Conservation (phyloP, 805 yeast genomes). For the Saccharomycopsis sp. region DNA sequence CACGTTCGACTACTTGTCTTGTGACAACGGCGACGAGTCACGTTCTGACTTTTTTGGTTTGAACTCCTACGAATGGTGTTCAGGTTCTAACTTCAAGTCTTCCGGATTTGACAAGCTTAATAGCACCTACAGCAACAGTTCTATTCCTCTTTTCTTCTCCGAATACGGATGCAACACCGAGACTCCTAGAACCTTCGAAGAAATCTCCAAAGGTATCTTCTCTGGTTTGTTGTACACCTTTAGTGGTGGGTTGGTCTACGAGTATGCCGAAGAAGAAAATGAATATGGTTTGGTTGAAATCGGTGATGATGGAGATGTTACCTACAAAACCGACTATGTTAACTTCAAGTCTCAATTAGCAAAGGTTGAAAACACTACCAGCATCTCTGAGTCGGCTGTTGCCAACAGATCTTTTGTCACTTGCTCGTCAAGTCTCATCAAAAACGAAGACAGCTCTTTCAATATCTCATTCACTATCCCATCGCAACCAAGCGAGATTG, state of each 20-base stretch:
- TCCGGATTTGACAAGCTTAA: conserved; percentile 66
- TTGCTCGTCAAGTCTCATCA: conserved; percentile 37
- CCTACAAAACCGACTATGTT: conserved; percentile 42
- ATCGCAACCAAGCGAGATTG: conserved; percentile 37
- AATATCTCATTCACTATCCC: conserved; percentile 45
- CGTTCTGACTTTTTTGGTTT: conserved; percentile 88
- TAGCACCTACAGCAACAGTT: conserved; percentile 47
- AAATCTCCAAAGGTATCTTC: conserved; percentile 60
- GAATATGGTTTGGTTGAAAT: conserved; percentile 71
- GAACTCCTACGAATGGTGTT: conserved; percentile 96
- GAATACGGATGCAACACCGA: conserved; percentile 80
- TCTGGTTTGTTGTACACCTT: conserved; percentile 60
- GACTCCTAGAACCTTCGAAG: conserved; percentile 79
- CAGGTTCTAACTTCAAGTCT: conserved; percentile 52
- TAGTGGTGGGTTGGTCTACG: conserved; percentile 92
- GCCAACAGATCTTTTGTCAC: conserved; percentile 26
- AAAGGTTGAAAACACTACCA: conserved; percentile 31
- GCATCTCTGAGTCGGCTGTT: conserved; percentile 33
- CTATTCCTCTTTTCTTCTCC: conserved; percentile 63
- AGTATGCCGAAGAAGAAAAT: conserved; percentile 71
- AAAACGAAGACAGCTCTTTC: conserved; percentile 33
- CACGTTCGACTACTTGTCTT: conserved; percentile 74
- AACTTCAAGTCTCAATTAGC: conserved; percentile 40
- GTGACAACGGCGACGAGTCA: conserved; percentile 52
- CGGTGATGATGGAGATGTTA: conserved; percentile 35